Conservation (phyloP, 495 filamentous ascomycete species). For the Xylaria intraflava region DNA sequence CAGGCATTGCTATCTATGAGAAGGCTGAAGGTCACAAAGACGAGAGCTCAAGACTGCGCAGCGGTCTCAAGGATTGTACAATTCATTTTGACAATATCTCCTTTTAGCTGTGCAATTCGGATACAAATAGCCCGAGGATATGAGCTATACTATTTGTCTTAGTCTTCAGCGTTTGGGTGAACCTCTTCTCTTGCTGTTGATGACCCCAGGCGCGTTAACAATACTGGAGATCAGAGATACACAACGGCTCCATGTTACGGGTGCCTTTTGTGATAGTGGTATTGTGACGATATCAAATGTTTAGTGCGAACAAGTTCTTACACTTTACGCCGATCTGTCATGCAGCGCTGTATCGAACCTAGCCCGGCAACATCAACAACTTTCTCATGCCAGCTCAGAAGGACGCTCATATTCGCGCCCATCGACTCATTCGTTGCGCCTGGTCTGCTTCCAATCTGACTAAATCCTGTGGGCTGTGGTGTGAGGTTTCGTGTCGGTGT, state of each 20-base stretch:
- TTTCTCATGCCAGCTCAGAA: slow-evolving; percentile 95
- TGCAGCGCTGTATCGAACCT: slow-evolving; percentile 80
- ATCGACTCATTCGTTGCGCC: slow-evolving; percentile 62
- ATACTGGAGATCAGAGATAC: neutral
- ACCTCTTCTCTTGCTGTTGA: neutral
- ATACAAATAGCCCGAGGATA: too few species aligned
- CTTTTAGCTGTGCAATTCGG: too few species aligned
- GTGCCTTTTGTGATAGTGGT: neutral
- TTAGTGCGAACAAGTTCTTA: slow-evolving; percentile 28
- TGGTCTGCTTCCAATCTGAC: slow-evolving; percentile 66
- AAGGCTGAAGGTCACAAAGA: too few species aligned
- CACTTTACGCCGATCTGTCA: slow-evolving; percentile 88
- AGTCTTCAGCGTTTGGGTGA: too few species aligned
- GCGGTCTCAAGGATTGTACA: too few species aligned
- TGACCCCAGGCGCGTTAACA: neutral
- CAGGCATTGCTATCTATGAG: too few species aligned
- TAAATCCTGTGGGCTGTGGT: slow-evolving; percentile 77
- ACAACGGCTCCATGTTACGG: too few species aligned
- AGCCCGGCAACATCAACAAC: slow-evolving; percentile 81
- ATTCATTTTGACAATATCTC: too few species aligned
- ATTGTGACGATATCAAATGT: neutral
- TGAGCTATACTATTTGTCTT: too few species aligned
- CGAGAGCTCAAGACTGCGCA: too few species aligned
- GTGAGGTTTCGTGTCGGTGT: slow-evolving; percentile 49
- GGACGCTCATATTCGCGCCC: slow-evolving; percentile 83